Evolutionary conservation across 192 early-diverging fungal genomes (phyloP).

Genomic region (Coemansia sp.): DNA sequence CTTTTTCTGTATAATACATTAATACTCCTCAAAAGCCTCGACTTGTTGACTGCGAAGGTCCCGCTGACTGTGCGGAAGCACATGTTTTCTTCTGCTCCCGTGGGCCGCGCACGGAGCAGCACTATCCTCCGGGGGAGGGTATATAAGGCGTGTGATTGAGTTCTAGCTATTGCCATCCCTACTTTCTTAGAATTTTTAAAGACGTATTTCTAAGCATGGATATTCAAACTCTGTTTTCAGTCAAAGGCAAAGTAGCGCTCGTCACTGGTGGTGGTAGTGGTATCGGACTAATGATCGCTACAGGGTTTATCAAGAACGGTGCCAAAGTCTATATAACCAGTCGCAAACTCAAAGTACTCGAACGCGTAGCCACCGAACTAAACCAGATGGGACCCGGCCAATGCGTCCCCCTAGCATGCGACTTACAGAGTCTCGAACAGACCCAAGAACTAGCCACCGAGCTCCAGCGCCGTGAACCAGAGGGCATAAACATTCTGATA

Average conservation of each 20-base stretch:
- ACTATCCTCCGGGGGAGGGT: neutral
- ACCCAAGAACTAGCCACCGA: slow-evolving; percentile 60
- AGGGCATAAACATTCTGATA: slow-evolving; percentile 75
- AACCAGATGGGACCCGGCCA: slow-evolving; percentile 68
- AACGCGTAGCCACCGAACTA: slow-evolving; percentile 69
- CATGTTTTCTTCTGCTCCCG: neutral
- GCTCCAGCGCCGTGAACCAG: slow-evolving; percentile 62
- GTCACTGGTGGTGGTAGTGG: slow-evolving; percentile 78
- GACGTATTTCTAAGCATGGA: slow-evolving; percentile 48
- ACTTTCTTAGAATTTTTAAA: neutral
- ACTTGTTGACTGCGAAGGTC: neutral
- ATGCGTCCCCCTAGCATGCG: slow-evolving; percentile 74
- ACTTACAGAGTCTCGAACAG: slow-evolving; percentile 66
- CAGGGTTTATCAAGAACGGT: slow-evolving; percentile 83
- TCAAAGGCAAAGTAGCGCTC: slow-evolving; percentile 80
- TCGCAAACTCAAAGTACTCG: slow-evolving; percentile 67
- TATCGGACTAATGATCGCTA: slow-evolving; percentile 60
- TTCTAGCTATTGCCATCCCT: neutral
- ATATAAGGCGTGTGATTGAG: neutral
- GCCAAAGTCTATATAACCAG: slow-evolving; percentile 91
- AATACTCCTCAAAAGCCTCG: neutral
- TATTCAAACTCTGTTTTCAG: slow-evolving; percentile 60
- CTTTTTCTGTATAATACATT: slow-evolving; percentile 2
- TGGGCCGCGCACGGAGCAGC: neutral
- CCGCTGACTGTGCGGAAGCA: neutral